Conservation (phyloP, 805 yeast genomes). For the Candida ponderosae region DNA sequence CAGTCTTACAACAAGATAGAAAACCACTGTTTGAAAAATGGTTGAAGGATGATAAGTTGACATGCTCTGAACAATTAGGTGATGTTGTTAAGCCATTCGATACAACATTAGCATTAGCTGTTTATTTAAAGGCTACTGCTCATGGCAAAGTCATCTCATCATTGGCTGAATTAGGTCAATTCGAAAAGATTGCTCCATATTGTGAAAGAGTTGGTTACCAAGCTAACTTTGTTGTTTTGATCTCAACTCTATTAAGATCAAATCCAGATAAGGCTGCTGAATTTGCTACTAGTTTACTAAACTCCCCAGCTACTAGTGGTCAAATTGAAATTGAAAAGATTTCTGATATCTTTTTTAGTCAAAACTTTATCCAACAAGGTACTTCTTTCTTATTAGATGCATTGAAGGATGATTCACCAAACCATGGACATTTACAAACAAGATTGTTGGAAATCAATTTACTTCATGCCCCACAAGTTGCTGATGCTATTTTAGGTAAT, state of each 20-base stretch:
- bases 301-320: slow-evolving; percentile 48
- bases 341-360: slow-evolving; percentile 91
- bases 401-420: slow-evolving; percentile 84
- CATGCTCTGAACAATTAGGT: slow-evolving; percentile 95
- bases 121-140: slow-evolving; percentile 74
- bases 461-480: slow-evolving; percentile 97
- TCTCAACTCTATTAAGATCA: slow-evolving; percentile 84
- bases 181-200: slow-evolving; percentile 91
- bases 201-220: slow-evolving; percentile 81
- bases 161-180: slow-evolving; percentile 92
- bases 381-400: slow-evolving; percentile 96
- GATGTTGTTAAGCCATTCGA: slow-evolving; percentile 90
- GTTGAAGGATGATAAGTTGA: slow-evolving; percentile 90
- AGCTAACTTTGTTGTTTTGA: slow-evolving; percentile 84
- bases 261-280: slow-evolving; percentile 98
- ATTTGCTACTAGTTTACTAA: slow-evolving; percentile 81
- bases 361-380: slow-evolving; percentile 93
- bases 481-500: slow-evolving; percentile 96
- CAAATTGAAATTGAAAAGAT: slow-evolving; percentile 74
- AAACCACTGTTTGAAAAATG: slow-evolving; percentile 92
- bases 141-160: slow-evolving; percentile 87
- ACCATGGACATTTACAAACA: slow-evolving; percentile 94
- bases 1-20: slow-evolving; percentile 92
- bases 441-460: slow-evolving; percentile 87
- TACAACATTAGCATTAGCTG: slow-evolving; percentile 78